Conservation (phyloP, 2,329 filamentous ascomycete species). For the Tolypocladium album region DNA sequence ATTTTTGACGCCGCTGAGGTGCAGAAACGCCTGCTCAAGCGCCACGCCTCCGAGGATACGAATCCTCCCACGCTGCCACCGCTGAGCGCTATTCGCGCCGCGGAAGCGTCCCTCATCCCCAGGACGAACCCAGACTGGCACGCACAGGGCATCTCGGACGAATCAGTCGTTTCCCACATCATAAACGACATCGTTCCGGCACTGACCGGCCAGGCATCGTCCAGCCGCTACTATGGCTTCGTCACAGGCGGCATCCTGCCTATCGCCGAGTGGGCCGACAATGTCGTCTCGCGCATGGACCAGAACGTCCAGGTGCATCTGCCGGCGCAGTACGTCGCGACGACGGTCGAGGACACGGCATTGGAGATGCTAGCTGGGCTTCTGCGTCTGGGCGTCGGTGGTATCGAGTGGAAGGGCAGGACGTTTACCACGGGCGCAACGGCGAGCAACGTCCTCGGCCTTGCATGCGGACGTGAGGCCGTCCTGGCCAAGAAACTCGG, state of each 20-base stretch:
- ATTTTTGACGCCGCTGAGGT: not conserved
- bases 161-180: conserved; percentile 30
- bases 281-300: conserved; percentile 69
- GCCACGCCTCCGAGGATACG: conserved; percentile 6
- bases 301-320: conserved; percentile 81
- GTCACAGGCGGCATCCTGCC: conserved; percentile 75
- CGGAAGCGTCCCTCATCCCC: conserved; percentile 26
- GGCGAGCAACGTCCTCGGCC: conserved; percentile 71
- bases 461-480: conserved; percentile 53
- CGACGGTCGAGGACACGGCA: conserved; percentile 64
- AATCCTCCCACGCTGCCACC: conserved; percentile 28
- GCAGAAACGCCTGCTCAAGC: conserved; percentile 10
- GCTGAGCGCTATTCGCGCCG: conserved; percentile 19
- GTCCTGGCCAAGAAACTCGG: conserved; percentile 33
- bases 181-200: conserved; percentile 38
- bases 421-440: conserved; percentile 55
- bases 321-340: conserved; percentile 62
- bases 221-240: conserved; percentile 73
- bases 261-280: conserved; percentile 71
- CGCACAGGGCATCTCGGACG: conserved; percentile 17
- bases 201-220: conserved; percentile 55
- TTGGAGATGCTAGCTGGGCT: conserved; percentile 59
- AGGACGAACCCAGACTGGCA: conserved; percentile 14
- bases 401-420: conserved; percentile 43
- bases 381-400: conserved; percentile 37